Base-by-base conservation (phyloP, 768 basidiomycete species). In the Russula sp. region DNA sequence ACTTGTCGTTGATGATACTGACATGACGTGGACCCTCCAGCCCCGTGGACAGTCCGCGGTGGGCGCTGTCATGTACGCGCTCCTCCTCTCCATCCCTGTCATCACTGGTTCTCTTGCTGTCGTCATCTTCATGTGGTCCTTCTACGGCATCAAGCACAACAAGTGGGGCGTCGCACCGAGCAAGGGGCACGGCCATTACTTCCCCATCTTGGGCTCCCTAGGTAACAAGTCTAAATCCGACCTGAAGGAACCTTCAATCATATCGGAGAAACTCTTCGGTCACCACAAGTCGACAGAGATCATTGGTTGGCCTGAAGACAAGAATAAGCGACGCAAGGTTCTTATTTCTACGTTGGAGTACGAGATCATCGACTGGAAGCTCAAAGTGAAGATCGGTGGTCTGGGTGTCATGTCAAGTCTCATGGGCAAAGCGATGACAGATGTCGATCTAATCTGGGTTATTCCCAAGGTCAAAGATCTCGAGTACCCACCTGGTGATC, bases 351-450 rank as follows among this genome's bases (percentile, higher is more conserved):
- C 94, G 0, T 80, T 97, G 55, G 94, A 97, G 75, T 97, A 97
- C 75, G 94, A 97, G 74, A 90, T 97, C 71, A 86, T 97, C 70
- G 94, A 96, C 71, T 97, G 94, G 94, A 95, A 95, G 76, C 75
- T 95, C 65, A 97, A 97, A 75, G 94, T 97, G 79, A 96, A 96
- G 80, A 96, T 96, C 67, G 94, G 94, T 77, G 94, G 94, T 75
- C 81, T 97, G 20, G 94, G 94, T 80, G 94, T 96, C 77, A 97
- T 97, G 94, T 96, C 94, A 3, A 88, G 88, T 74, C 79, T 97
- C 40, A 97, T 97, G 94, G 94, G 94, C 66, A 97, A 96, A 75
- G 94, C 94, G 6, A 97, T 97, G 94, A 91, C 89, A 52, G 94
- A 97, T 71, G 94, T 96, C 57, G 94, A 96, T 73, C 78, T 97